Conservation (phyloP, 441 rosid genomes). For the Erysimum cheiri region DNA sequence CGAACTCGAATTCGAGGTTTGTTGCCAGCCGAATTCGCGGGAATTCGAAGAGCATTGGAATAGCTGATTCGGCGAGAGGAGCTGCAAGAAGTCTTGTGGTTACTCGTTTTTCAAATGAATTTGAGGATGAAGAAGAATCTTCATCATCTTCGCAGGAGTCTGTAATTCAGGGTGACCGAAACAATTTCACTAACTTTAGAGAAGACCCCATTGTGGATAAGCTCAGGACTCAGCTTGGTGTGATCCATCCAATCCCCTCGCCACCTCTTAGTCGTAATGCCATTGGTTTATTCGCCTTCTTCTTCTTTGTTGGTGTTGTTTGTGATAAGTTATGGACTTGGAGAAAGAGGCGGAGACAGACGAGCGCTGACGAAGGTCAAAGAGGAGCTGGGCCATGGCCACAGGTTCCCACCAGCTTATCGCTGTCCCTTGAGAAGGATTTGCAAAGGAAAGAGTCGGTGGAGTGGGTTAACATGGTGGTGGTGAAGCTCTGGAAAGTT, state of each 20-base stretch:
- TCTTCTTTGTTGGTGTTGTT: slow-evolving; percentile 90
- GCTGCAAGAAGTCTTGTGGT: slow-evolving; percentile 49
- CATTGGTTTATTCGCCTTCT: slow-evolving; percentile 70
- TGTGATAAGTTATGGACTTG: slow-evolving; percentile 88
- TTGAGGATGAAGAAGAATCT: slow-evolving; percentile 38
- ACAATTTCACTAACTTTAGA: slow-evolving; percentile 60
- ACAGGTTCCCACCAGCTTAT: slow-evolving; percentile 85
- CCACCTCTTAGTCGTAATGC: slow-evolving; percentile 77
- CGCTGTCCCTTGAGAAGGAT: slow-evolving; percentile 82
- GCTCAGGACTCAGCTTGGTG: slow-evolving; percentile 91
- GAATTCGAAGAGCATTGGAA: slow-evolving; percentile 41
- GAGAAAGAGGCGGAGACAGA: slow-evolving; percentile 54
- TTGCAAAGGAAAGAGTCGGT: slow-evolving; percentile 96
- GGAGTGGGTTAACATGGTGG: slow-evolving; percentile 98
- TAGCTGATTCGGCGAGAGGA: slow-evolving; percentile 46
- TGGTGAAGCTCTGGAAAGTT: slow-evolving; percentile 96
- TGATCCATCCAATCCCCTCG: slow-evolving; percentile 86
- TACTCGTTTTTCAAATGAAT: slow-evolving; percentile 59
- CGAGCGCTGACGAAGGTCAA: slow-evolving; percentile 36
- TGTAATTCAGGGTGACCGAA: slow-evolving; percentile 49
- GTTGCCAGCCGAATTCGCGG: slow-evolving; percentile 49
- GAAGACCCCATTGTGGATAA: slow-evolving; percentile 91
- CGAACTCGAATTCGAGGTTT: slow-evolving; percentile 41
- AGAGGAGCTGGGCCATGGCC: slow-evolving; percentile 69
- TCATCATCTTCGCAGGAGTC: slow-evolving; percentile 43